Base-by-base conservation (phyloP, 2,329 filamentous ascomycete genomes). In the Sarocladium strictum region DNA sequence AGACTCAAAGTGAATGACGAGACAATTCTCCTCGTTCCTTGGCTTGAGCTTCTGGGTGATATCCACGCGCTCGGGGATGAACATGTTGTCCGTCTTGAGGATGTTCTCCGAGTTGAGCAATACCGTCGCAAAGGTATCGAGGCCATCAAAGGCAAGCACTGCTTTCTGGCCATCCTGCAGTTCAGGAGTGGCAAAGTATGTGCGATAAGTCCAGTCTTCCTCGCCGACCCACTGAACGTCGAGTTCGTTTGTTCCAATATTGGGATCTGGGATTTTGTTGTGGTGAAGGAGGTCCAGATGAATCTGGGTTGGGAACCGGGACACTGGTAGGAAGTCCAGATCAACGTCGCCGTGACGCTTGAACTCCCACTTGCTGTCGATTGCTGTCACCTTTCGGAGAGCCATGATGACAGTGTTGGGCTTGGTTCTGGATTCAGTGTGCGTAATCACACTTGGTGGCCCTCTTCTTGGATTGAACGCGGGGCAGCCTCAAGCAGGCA, bases 81-180 rank as follows among this genome's bases (percentile, higher is more conserved):
- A 93, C 89, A 93, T 93, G 67, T 90, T 92, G 54, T 89, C 83
- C 12, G 81, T 81, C 66, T 86, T 77, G 3, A 92, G 74, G 37
- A 93, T 84, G 2, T 76, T 74, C 10, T 76, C 70, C 17, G 83
- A 85, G 61, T 93, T 89, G 19, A 93, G 72, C 40, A 76, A 71
- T 29, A 91, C 87, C 0, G 78, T 86, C 2, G 89, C 87, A 69
- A 87, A 90, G 0, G 89, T 93, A 66, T 93, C 89, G 50, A 94
- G 75, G 0, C 89, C 89, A 57, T 90, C 86, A 65, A 93, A 91
- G 0, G 79, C 85, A 29, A 93, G 68, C 1, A 87, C 76, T 0
- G 80, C 78, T 57, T 77, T 77, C 51, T 68, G 63, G 14, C 64
- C 66, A 19, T 58, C 53, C 17, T 52, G 62, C 1, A 70, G 41